Conservation (phyloP, 352 stramenopile species). For the Phytophthora aleatoria region DNA sequence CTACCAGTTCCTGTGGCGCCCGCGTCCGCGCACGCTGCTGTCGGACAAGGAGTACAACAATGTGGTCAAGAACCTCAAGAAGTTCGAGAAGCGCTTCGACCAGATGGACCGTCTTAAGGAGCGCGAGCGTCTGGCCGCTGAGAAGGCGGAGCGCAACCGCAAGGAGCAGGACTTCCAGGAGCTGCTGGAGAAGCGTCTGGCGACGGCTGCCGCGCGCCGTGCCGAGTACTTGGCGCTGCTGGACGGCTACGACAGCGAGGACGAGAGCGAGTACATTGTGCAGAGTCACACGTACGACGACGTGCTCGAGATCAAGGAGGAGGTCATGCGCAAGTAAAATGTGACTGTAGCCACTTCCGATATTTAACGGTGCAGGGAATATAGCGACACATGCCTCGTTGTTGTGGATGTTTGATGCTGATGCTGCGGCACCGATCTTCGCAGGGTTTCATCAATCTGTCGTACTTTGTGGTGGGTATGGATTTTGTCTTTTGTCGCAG, state of each 20-base stretch:
- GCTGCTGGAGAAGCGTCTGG: constrained; percentile 54
- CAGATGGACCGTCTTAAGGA: constrained; percentile 88
- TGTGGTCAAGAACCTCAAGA: constrained; percentile 97
- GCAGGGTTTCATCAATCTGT: not conserved
- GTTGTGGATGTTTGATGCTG: constrained; percentile 12
- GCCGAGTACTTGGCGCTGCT: constrained; percentile 73
- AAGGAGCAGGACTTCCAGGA: constrained; percentile 75
- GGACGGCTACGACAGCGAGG: constrained; percentile 81
- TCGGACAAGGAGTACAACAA: constrained; percentile 93
- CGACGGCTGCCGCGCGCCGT: constrained; percentile 35
- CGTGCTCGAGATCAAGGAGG: constrained; percentile 69
- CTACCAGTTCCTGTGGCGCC: constrained; percentile 94
- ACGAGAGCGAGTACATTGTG: constrained; percentile 86
- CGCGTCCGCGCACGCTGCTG: constrained; percentile 93
- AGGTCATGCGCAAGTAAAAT: constrained; percentile 70
- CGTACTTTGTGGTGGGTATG: constrained; percentile 2
- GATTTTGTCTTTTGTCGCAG: constrained; percentile 5
- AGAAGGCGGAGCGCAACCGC: constrained; percentile 74
- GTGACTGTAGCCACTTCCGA: constrained; percentile 9
- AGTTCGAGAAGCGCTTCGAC: constrained; percentile 94
- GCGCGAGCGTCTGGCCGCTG: constrained; percentile 67
- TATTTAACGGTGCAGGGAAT: constrained; percentile 35
- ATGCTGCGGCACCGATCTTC: not conserved
- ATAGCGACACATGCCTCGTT: constrained; percentile 6
- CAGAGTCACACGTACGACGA: constrained; percentile 78